Base-by-base conservation (phyloP, 2,329 filamentous ascomycete species). In the Botrytis porri region DNA sequence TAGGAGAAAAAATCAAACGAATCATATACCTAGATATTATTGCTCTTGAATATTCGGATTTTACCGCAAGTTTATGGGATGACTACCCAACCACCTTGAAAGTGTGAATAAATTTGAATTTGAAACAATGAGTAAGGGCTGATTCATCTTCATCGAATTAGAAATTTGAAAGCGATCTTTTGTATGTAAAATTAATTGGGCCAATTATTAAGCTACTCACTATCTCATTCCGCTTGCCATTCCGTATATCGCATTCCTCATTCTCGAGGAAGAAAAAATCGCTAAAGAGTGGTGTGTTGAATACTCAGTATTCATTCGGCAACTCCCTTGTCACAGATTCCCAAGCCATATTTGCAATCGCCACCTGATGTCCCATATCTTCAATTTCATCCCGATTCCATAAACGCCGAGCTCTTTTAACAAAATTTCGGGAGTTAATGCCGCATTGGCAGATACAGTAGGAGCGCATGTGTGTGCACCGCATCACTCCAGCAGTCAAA, bases 291-390 rank as follows among this genome's bases (percentile, higher is more conserved):
- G 65, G 65, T 57, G 64, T 66, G 22, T 66, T 39, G 37, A 10
- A 67, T 57, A 39, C 35, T 66, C 7, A 32, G 48, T 29, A 57
- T 67, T 10, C 16, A 16, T 57, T 67, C 37, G 10, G 10, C 35
- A 41, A 41, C 20, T 41, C 18, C 64, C 45, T 18, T 54, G 29
- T 10, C 60, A 62, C 35, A 4, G 25, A 41, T 29, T 37, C 61
- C 63, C 29, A 48, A 57, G 48, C 65, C 48, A 67, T 57, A 57
- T 57, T 57, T 67, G 65, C 48, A 57, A 57, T 57, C n/a, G 35
- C 64, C 48, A 57, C 5, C 37, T 25, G 25, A 57, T 54, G 39
- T 39, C 45, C 35, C 65, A 39, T 67, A 32, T 39, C 35, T 32
- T 29, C 39, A 64, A 22, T 22, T 25, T 18, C 45, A 41, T 41